These are phyloP conservation scores for Calonectria pauciramosa DNA, from an alignment of 2,329 filamentous ascomycete genomes.

Conservation along the genomic window DNA sequence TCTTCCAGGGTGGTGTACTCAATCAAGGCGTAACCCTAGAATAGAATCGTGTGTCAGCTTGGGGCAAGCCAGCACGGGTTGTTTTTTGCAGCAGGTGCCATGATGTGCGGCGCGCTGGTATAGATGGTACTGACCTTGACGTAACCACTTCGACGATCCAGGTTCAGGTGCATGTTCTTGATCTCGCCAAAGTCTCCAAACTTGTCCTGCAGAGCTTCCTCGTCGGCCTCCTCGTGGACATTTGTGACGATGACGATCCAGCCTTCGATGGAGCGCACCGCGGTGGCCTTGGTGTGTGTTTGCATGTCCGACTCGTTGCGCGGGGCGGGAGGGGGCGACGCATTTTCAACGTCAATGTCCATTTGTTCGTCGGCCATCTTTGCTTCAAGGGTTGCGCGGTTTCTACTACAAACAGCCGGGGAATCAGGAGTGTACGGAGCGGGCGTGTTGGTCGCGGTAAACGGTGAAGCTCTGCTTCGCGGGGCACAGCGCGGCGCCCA, in stretches of 20 bases:
- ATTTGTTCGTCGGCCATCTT: conserved; percentile 70
- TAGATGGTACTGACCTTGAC: conserved; percentile 74
- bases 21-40: conserved; percentile 86
- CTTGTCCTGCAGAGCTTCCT: conserved; percentile 84
- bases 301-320: conserved; percentile 75
- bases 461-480: conserved; percentile 17
- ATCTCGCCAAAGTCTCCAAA: conserved; percentile 90
- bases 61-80: background rate
- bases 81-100: background rate
- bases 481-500: conserved; percentile 12
- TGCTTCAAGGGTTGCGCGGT: conserved; percentile 1
- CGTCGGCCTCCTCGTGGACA: conserved; percentile 88
- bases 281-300: conserved; percentile 80
- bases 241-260: conserved; percentile 92
- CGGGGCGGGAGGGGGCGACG: conserved; percentile 54
- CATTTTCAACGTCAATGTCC: conserved; percentile 66
- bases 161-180: conserved; percentile 87
- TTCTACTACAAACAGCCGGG: background rate
- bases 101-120: background rate
- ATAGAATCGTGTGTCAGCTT: background rate
- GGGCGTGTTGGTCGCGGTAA: conserved; percentile 9
- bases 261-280: conserved; percentile 88
- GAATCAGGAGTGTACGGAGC: background rate
- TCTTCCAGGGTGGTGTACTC: conserved; percentile 86
- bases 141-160: conserved; percentile 86